Percentiles rank a stretch among this genome's conserved stretches.
Conservation (phyloP, 2,329 filamentous ascomycete genomes). For the Rhynchosporium agropyri region DNA sequence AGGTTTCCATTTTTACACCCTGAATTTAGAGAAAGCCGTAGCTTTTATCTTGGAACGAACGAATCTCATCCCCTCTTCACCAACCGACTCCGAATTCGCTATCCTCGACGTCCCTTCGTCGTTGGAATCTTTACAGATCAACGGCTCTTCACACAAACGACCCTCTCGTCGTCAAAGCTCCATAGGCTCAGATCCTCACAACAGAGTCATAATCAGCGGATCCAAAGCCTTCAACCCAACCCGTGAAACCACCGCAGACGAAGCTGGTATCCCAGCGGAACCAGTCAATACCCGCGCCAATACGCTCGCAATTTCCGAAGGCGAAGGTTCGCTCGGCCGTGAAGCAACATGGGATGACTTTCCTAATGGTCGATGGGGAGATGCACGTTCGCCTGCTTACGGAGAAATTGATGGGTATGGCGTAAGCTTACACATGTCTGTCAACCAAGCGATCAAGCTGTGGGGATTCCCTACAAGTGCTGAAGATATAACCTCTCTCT, state of each 20-base stretch:
- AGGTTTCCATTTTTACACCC: slow-evolving; percentile 96
- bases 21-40: slow-evolving; percentile 95
- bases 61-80: slow-evolving; percentile 70
- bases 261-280: slow-evolving; percentile 75
- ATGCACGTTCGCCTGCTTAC: slow-evolving; percentile 88
- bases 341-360: slow-evolving; percentile 99
- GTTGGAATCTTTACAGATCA: slow-evolving; percentile 51
- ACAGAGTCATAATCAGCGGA: slow-evolving; percentile 80
- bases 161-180: slow-evolving; percentile 47
- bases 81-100: slow-evolving; percentile 46
- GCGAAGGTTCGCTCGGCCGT: slow-evolving; percentile 82
- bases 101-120: slow-evolving; percentile 51
- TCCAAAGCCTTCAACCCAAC: slow-evolving; percentile 60
- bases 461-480: slow-evolving; percentile 78
- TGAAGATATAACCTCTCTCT: slow-evolving; percentile 77
- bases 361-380: slow-evolving; percentile 94
- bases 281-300: slow-evolving; percentile 78
- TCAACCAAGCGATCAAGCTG: slow-evolving; percentile 77
- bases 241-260: slow-evolving; percentile 73
- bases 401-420: slow-evolving; percentile 98
- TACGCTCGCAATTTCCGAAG: slow-evolving; percentile 91
- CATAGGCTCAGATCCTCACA: slow-evolving; percentile 81
- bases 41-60: slow-evolving; percentile 88
- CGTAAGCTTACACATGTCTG: slow-evolving; percentile 88
- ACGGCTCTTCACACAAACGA: slow-evolving; percentile 46